Evolutionary conservation across 345 rosid species (phyloP), one percentile per base, ranked within the genome.

Genomic region (Lumnitzera littorea): DNA sequence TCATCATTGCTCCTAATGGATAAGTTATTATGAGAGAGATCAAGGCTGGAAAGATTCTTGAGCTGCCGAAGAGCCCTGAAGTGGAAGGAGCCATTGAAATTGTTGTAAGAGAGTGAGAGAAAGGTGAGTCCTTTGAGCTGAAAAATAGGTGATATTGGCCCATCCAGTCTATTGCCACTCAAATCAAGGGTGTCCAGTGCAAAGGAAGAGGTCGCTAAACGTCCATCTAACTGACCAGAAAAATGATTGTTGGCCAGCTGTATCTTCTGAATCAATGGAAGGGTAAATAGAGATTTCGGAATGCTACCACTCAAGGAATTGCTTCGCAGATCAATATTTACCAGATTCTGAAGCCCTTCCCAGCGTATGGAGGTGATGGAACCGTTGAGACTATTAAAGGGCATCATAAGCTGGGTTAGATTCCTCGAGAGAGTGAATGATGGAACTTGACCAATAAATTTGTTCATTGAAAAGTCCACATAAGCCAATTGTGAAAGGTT

Each of bases 251-350:
- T 25, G 2, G 67, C 46, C 15, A 67, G 78, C 1, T 11, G 15
- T n/a, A 70, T 55, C 55, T 43, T 49, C 49, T 49, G 56, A 52
- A 77, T 5, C 1, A 36, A 4, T 36, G 43, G 43, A 4, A 53
- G 47, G 13, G n/a, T 0, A 0, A 80, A 66, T 50, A 75, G 48
- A 56, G 70, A 61, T 0, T 51, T 15, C 0, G 72, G 81, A 2
- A 85, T 66, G 1, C 48, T 68, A 6, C 86, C 88, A 6, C 12
- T 3, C 0, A 85, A 48, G 1, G 3, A 58, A 54, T 85, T 85
- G 25, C 11, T 5, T 3, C 51, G 13, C 24, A 82, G 56, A 27
- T 66, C 50, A 1, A 82, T 6, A 13, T 20, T 50, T 16, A 15
- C 57, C n/a, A 82, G 78, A 25, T 67, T 67, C 16, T 1, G 15